Conservation (phyloP, 768 basidiomycete species). For the Glaciozyma martinii region DNA sequence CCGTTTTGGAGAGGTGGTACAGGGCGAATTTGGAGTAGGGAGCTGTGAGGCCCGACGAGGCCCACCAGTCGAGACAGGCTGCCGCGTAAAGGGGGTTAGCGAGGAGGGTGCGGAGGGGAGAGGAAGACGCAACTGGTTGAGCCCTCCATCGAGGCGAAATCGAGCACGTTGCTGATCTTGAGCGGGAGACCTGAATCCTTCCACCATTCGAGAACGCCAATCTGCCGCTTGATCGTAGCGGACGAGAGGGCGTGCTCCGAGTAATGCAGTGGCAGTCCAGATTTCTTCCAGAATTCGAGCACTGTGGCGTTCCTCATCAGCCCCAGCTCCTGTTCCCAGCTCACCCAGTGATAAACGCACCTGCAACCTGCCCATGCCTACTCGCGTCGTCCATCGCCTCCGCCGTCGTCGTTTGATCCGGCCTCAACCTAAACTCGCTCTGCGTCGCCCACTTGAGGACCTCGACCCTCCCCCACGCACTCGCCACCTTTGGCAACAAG, state of each 20-base stretch:
- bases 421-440: conserved; percentile 52
- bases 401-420: conserved; percentile 41
- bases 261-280: conserved; percentile 57
- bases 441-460: conserved; percentile 79
- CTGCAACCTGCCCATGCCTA: conserved; percentile 60
- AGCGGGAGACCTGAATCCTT: conserved; percentile 53
- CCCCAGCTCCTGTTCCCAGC: not conserved
- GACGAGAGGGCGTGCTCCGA: conserved; percentile 70
- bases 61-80: conserved; percentile 76
- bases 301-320: conserved; percentile 40
- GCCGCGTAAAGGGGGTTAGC: not conserved
- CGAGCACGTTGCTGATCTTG: conserved; percentile 76
- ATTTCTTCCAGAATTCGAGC: conserved; percentile 67
- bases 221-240: conserved; percentile 66
- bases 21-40: conserved; percentile 63
- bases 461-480: conserved; percentile 58
- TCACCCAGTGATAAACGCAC: conserved; percentile 1
- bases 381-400: conserved; percentile 75
- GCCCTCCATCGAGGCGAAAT: conserved; percentile 70
- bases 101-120: not conserved
- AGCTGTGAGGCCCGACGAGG: conserved; percentile 61
- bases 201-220: conserved; percentile 80
- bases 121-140: conserved; percentile 43
- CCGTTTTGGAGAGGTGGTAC: conserved; percentile 68
- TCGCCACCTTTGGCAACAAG: conserved; percentile 66